Conservation (phyloP, 495 filamentous ascomycete genomes). For the Penicillium chermesinum region DNA sequence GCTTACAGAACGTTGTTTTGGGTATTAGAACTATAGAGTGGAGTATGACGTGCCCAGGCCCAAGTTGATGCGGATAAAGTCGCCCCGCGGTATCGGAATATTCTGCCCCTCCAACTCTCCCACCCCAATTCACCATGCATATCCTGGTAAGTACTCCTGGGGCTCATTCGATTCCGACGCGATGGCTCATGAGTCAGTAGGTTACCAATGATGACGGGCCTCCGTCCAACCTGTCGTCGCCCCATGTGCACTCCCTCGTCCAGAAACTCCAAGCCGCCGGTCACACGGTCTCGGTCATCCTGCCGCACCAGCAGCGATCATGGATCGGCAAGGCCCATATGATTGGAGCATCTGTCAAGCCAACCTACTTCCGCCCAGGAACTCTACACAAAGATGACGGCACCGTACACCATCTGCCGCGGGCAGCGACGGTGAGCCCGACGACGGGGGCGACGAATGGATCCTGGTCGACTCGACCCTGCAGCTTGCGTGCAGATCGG, state of each 20-base stretch:
- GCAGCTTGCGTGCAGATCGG: conserved; percentile 88
- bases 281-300: conserved; percentile 80
- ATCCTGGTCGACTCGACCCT: conserved; percentile 85
- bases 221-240: conserved; percentile 82
- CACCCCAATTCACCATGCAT: conserved; percentile 33
- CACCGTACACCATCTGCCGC: conserved; percentile 53
- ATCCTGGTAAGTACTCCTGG: conserved; percentile 31
- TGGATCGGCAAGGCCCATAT: conserved; percentile 99
- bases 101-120: conserved; percentile 15
- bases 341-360: conserved; percentile 76
- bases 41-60: not conserved
- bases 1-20: not conserved
- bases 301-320: conserved; percentile 86
- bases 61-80: conserved; percentile 6
- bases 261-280: conserved; percentile 69
- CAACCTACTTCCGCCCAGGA: conserved; percentile 78
- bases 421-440: conserved; percentile 58
- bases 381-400: conserved; percentile 62
- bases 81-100: conserved; percentile 13
- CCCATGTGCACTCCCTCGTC: conserved; percentile 86
- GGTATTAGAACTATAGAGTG: not conserved
- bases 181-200: conserved; percentile 34
- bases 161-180: not conserved
- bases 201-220: conserved; percentile 94
- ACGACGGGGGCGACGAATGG: conserved; percentile 72